phyloP scores from a whole-genome alignment of 2,329 filamentous ascomycete genomes.

The Celoporthe dispersa region DNA sequence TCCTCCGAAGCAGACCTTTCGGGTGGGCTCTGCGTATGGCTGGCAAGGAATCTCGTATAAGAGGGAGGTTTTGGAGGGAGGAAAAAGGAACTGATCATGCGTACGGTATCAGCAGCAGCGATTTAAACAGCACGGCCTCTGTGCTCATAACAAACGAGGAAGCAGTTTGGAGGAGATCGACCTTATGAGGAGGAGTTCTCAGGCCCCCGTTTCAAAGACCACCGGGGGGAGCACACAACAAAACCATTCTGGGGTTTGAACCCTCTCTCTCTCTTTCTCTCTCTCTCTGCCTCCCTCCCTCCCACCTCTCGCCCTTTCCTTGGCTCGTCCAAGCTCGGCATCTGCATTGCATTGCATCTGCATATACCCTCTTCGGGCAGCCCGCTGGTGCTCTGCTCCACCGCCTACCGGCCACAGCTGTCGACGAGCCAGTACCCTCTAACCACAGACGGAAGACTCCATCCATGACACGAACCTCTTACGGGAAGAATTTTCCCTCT shows the following conservation, averaged over 20 bases:
- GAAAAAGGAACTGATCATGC: constrained; percentile 28
- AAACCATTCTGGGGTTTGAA: constrained; percentile 20
- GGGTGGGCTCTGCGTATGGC: background rate
- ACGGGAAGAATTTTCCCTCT: constrained; percentile 45
- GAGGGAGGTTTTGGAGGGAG: constrained; percentile 11
- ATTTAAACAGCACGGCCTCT: constrained; percentile 22
- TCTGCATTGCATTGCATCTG: constrained; percentile 32
- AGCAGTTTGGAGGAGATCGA: constrained; percentile 23
- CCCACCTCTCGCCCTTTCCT: constrained; percentile 15
- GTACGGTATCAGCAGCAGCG: constrained; percentile 25
- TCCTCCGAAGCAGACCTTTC: constrained; percentile 2
- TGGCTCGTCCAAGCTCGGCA: constrained; percentile 21
- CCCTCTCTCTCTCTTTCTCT: background rate
- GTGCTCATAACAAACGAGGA: constrained; percentile 24
- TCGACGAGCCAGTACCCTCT: constrained; percentile 40
- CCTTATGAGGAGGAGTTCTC: constrained; percentile 22
- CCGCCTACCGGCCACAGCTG: constrained; percentile 39
- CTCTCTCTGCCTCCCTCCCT: no score
- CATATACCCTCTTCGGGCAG: constrained; percentile 37
- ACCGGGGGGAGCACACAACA: constrained; percentile 17
- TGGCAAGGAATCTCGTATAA: constrained; percentile 13
- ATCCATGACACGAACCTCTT: constrained; percentile 30
- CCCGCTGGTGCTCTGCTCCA: constrained; percentile 34
- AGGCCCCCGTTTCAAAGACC: constrained; percentile 26
- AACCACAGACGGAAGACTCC: constrained; percentile 35